Evolutionary conservation across 2,329 filamentous ascomycete species (phyloP).

Genomic region (Verticillium isaacii): DNA sequence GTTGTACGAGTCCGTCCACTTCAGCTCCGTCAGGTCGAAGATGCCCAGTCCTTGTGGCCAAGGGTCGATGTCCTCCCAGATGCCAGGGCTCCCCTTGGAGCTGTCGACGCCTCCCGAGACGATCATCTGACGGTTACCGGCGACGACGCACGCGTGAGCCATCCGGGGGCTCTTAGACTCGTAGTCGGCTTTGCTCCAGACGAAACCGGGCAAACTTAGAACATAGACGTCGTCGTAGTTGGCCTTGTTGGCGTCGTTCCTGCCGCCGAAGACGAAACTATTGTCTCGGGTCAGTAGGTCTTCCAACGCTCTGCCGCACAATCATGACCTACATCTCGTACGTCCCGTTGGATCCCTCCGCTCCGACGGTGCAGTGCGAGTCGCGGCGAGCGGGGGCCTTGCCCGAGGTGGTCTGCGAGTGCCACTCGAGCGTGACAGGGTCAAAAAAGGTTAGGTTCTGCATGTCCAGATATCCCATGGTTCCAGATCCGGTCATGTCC

Average conservation of each 20-base stretch:
- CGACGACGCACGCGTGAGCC: slow-evolving; percentile 27
- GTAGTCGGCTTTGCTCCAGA: slow-evolving; percentile 24
- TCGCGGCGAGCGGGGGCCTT: slow-evolving; percentile 18
- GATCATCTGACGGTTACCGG: slow-evolving; percentile 33
- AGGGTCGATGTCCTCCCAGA: slow-evolving; percentile 21
- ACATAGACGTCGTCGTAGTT: slow-evolving; percentile 26
- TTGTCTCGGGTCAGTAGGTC: not conserved
- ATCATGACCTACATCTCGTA: slow-evolving; percentile 26
- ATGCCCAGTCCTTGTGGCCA: slow-evolving; percentile 32
- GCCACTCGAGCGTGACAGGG: slow-evolving; percentile 25
- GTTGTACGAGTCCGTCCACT: slow-evolving; percentile 28
- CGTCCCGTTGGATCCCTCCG: slow-evolving; percentile 22
- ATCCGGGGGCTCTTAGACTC: slow-evolving; percentile 16
- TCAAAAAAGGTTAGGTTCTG: slow-evolving; percentile 26
- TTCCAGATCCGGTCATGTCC: not conserved
- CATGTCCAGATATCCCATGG: slow-evolving; percentile 16
- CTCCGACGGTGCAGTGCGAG: slow-evolving; percentile 27
- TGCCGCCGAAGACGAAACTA: slow-evolving; percentile 32
- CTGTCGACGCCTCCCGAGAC: slow-evolving; percentile 29
- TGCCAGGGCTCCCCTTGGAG: slow-evolving; percentile 14
- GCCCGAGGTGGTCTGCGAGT: slow-evolving; percentile 26
- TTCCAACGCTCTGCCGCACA: not conserved
- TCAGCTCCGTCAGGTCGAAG: slow-evolving; percentile 31
- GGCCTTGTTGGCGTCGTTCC: slow-evolving; percentile 11
- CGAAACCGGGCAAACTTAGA: slow-evolving; percentile 31